Evolutionary conservation across 2,329 filamentous ascomycete genomes (phyloP).

Genomic region (Colletotrichum sp.): DNA sequence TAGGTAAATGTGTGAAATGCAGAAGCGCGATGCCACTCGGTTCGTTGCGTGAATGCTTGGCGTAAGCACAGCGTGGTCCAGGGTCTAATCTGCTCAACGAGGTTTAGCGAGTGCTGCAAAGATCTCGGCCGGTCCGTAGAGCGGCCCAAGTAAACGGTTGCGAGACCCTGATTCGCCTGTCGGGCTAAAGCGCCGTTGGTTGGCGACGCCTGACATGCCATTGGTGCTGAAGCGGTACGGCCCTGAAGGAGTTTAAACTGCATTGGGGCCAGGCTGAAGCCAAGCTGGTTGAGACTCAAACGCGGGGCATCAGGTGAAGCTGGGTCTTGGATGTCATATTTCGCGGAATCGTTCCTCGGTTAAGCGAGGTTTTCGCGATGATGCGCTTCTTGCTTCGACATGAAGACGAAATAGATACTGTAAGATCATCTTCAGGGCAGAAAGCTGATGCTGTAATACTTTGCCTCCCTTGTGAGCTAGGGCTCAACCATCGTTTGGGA

Average conservation of each 20-base stretch:
- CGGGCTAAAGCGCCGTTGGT: background rate
- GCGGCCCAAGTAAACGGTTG: background rate
- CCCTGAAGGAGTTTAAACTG: background rate
- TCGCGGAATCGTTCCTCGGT: background rate
- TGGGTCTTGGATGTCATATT: background rate
- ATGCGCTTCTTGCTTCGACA: background rate
- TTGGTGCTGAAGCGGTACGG: background rate
- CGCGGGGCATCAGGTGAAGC: background rate
- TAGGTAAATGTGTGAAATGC: background rate
- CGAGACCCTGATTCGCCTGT: background rate
- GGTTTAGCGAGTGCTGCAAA: background rate
- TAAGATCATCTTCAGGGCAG: rapidly evolving
- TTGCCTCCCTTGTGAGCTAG: background rate
- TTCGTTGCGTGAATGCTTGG: background rate
- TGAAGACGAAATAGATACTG: rapidly evolving
- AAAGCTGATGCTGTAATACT: background rate
- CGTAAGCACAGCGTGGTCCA: background rate
- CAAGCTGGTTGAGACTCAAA: background rate
- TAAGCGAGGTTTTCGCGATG: background rate
- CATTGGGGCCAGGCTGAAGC: background rate
- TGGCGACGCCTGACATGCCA: background rate
- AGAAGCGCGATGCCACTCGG: background rate
- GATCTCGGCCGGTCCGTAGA: background rate
- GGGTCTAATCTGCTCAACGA: background rate
- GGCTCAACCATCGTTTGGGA: background rate